Base-by-base conservation (phyloP, 306 rosid genomes). In the Geum urbanum region DNA sequence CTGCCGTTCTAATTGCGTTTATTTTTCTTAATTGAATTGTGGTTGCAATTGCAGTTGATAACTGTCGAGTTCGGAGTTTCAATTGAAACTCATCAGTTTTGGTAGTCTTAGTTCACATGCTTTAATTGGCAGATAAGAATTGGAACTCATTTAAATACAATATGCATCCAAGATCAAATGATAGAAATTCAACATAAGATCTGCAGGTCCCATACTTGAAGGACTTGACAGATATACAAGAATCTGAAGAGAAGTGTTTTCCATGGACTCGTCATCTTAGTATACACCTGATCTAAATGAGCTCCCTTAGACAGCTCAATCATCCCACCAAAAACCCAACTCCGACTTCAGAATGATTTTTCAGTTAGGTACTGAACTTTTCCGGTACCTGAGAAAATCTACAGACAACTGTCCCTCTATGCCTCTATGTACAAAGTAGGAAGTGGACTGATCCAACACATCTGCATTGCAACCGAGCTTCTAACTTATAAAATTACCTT, bases 401-500 rank as follows among this genome's bases (percentile, higher is more conserved):
- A 73, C 61, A 74, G 46, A 56, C 12, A 37, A 66, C 63, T 32
- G 67, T 72, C 72, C 37, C 37, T 32, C 37, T 32, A 32, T 32
- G 37, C 37, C 65, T 54, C 78, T 84, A 81, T 84, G 71, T 89
- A 87, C 98, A 92, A 81, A 79, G 81, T 81, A 58, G 82, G 73
- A 66, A 78, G 76, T 84, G 69, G 81, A 75, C 66, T 50, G 84
- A 74, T 67, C 82, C 77, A 60, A 80, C 52, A 83, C 82, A 74
- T 74, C 78, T 62, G 62, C 84, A 72, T 58, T 32, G 51, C 53
- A 12, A 80, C 74, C 75, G 77, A 70, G 82, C 84, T 66, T 83
- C 84, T 70, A 79, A 73, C 77, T 82, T 77, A 72, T 78, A 79
- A 69, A 68, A 80, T 78, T 79, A 81, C 82, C 74, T 77, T 37